These are phyloP conservation scores for Strigomonas oncopelti DNA, from an alignment of 208 protist genomes.

Conservation along the genomic window DNA sequence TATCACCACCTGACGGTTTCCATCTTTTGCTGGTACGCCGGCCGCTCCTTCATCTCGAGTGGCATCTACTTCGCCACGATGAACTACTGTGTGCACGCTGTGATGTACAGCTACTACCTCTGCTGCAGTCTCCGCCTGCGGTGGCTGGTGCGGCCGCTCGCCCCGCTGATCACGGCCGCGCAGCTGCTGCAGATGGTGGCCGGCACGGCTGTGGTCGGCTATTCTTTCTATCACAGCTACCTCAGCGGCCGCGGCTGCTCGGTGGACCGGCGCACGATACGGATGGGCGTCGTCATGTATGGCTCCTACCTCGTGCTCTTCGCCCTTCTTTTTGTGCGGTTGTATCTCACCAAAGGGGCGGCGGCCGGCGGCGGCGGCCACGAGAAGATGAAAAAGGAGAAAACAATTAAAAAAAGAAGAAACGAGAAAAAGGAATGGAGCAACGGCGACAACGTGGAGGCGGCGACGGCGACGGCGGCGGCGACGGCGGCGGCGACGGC, in stretches of 20 bases:
- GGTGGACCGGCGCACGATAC: slow-evolving; percentile 4
- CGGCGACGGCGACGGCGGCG: too few relatives aligned
- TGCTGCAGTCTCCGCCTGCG: slow-evolving; percentile 57
- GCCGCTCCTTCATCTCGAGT: slow-evolving; percentile 37
- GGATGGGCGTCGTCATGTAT: slow-evolving; percentile 67
- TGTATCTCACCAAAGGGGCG: slow-evolving; percentile 46
- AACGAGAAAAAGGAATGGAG: neutral
- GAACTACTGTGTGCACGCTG: slow-evolving; percentile 91
- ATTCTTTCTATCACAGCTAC: neutral
- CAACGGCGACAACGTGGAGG: too few relatives aligned
- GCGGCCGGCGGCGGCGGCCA: neutral
- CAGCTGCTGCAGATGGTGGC: slow-evolving; percentile 93
- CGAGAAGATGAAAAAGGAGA: neutral
- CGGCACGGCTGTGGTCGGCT: slow-evolving; percentile 36
- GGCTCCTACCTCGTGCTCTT: slow-evolving; percentile 90
- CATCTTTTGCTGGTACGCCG: slow-evolving; percentile 87
- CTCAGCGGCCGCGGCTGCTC: too few relatives aligned
- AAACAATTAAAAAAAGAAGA: neutral
- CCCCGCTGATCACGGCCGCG: slow-evolving; percentile 77
- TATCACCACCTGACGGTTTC: slow-evolving; percentile 93
- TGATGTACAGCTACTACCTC: slow-evolving; percentile 96
- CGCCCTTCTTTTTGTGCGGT: slow-evolving; percentile 81
- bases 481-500: too few relatives aligned
- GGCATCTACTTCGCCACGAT: slow-evolving; percentile 84
- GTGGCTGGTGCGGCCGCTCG: slow-evolving; percentile 62